Evolutionary conservation across 495 filamentous ascomycete species (phyloP).

Genomic region (Choiromyces venosus): DNA sequence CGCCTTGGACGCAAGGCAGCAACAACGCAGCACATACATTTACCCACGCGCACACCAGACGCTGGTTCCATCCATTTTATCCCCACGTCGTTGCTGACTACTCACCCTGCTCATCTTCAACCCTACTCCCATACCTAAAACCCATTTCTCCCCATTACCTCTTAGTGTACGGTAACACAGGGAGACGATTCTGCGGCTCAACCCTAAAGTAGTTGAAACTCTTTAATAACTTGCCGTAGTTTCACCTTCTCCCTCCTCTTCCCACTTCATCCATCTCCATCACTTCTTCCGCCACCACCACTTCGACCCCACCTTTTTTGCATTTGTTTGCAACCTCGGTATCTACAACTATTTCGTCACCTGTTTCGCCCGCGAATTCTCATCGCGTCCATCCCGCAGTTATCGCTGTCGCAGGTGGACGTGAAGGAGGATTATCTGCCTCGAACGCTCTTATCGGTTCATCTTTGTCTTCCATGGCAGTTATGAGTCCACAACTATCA

Average conservation of each 20-base stretch:
- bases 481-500: slow-evolving; percentile 42
- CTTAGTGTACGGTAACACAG: neutral
- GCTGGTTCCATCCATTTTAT: slow-evolving; percentile 7
- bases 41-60: slow-evolving; percentile 7
- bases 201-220: neutral
- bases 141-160: neutral
- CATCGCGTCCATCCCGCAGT: slow-evolving; percentile 32
- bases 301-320: slow-evolving; percentile 11
- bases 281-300: slow-evolving; percentile 15
- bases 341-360: slow-evolving; percentile 7
- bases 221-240: neutral
- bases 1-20: slow-evolving; percentile 35
- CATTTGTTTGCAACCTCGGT: slow-evolving; percentile 14
- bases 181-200: neutral
- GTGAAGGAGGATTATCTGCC: slow-evolving; percentile 32
- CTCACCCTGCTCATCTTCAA: slow-evolving; percentile 5
- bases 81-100: slow-evolving; percentile 32
- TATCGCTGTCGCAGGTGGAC: slow-evolving; percentile 35
- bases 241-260: slow-evolving; percentile 13
- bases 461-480: slow-evolving; percentile 42
- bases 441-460: slow-evolving; percentile 24
- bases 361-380: slow-evolving; percentile 8
- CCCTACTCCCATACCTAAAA: neutral
- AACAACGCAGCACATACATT: slow-evolving; percentile 17
- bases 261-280: slow-evolving; percentile 5